Base-by-base conservation (phyloP, 1,139 yeast genomes). In the Kurtzmaniella quercitrusa region DNA sequence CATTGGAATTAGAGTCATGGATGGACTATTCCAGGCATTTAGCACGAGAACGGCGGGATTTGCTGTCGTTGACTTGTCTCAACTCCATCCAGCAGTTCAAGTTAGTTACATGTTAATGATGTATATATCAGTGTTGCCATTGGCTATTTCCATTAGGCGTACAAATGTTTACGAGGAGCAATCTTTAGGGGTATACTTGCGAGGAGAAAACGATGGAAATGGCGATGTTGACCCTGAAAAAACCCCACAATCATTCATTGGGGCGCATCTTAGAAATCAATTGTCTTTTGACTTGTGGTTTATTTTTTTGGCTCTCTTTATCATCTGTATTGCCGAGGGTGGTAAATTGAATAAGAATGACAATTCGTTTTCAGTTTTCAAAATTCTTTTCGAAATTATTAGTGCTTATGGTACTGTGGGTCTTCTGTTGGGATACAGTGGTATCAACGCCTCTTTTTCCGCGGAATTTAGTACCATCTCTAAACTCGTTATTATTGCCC, bases 341-440 rank as follows among this genome's bases (percentile, higher is more conserved):
- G 63, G 70, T 4, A 78, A 76, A 47, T 68, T 93, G 33, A 71
- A 73, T 42, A 54, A 66, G 2, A 61, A 65, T 28, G 66, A 69
- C 39, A 61, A 71, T 12, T 65, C 76, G 3, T 88, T 91, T 56
- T 71, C 80, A 8, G 78, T 88, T 15, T 93, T 91, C 61, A 70
- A 80, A 8, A 70, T 88, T 2, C 64, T 93, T 55, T 93, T 93
- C 63, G 99, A 93, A 59, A 81, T 89, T 47, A 86, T 88, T 4
- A 85, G 95, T 54, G 98, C 98, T 0, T 94, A 93, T 61, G 97
- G 97, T 60, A 91, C 96, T 0, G 98, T 91, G 38, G 98, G 98
- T 0, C 64, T 91, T 49, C 85, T 95, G 2, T 65, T 89, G 46
- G 98, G 98, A 0, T 89, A 80, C 51, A 86, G 95, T 0, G 68